Conservation (phyloP, 352 stramenopile genomes). For the Achlya hypogyna region DNA sequence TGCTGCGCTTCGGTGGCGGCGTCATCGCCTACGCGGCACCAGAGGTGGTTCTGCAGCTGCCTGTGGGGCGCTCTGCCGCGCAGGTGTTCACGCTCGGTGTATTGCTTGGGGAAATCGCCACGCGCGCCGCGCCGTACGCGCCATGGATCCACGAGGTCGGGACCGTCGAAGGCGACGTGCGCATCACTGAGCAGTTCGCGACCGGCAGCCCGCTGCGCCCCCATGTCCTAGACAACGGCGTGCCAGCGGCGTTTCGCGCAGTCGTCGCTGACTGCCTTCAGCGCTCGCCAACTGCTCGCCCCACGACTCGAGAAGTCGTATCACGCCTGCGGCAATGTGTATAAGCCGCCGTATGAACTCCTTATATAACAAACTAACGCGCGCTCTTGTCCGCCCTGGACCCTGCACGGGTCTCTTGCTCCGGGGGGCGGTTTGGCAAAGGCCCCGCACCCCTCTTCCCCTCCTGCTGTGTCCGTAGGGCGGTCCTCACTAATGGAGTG, state of each 20-base stretch:
- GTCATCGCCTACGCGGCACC: conserved; percentile 1
- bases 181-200: not conserved
- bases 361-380: not conserved
- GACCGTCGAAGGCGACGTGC: not conserved
- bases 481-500: too few relatives aligned
- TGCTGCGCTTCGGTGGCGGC: not conserved
- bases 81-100: conserved; percentile 8
- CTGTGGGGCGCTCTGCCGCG: not conserved
- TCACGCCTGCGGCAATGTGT: not conserved
- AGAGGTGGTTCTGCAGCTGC: not conserved
- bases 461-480: too few relatives aligned
- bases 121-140: not conserved
- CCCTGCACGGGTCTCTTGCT: too few relatives aligned
- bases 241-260: not conserved
- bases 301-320: not conserved
- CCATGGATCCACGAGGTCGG: not conserved
- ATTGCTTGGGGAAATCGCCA: conserved; percentile 7
- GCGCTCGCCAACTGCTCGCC: not conserved
- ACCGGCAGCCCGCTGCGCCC: not conserved
- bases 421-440: too few relatives aligned
- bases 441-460: too few relatives aligned
- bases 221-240: not conserved
- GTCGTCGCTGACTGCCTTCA: conserved; percentile 3
- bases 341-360: not conserved
- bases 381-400: too few relatives aligned